A percentile compares a stretch with the other conserved stretches of the same genome.
Evolutionary conservation across 1,284 basidiomycete species (phyloP).

Genomic region (Heliocybe sulcata): DNA sequence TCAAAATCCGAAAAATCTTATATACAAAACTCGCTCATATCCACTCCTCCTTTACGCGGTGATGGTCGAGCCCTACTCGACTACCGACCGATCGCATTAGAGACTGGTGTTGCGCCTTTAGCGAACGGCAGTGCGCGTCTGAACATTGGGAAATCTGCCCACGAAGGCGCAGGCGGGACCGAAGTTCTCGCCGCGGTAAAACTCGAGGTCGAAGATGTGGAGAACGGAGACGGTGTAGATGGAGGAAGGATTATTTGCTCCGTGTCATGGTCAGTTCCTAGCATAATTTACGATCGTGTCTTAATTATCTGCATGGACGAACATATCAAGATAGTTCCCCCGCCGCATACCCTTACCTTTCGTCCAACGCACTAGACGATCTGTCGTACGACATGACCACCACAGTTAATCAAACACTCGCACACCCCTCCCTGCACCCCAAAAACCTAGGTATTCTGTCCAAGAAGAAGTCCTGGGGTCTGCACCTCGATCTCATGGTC

Average conservation of each 20-base stretch:
- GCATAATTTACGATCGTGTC: constrained; percentile 2
- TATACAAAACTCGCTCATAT: constrained; percentile 54
- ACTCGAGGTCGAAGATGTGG: constrained; percentile 61
- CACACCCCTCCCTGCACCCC: constrained; percentile 56
- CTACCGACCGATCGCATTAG: constrained; percentile 60
- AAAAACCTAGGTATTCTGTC: constrained; percentile 56
- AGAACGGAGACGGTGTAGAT: constrained; percentile 37
- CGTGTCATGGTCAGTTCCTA: constrained; percentile 64
- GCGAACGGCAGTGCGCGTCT: constrained; percentile 75
- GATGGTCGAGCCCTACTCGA: constrained; percentile 62
- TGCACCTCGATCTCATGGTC: constrained; percentile 63
- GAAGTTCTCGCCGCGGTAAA: constrained; percentile 66
- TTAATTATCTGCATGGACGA: not conserved
- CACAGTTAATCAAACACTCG: constrained; percentile 49
- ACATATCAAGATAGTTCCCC: constrained; percentile 47
- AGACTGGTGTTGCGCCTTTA: constrained; percentile 67
- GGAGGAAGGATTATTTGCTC: constrained; percentile 55
- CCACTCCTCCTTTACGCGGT: constrained; percentile 46
- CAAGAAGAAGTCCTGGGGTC: constrained; percentile 59
- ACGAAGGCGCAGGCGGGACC: constrained; percentile 56
- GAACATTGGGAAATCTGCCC: constrained; percentile 50
- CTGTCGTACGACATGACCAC: constrained; percentile 62
- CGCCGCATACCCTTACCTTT: constrained; percentile 65
- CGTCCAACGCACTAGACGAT: constrained; percentile 57
- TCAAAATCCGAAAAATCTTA: constrained; percentile 76